These are phyloP conservation scores for Poronia punctata DNA, from an alignment of 495 filamentous ascomycete genomes.

Conservation along the genomic window DNA sequence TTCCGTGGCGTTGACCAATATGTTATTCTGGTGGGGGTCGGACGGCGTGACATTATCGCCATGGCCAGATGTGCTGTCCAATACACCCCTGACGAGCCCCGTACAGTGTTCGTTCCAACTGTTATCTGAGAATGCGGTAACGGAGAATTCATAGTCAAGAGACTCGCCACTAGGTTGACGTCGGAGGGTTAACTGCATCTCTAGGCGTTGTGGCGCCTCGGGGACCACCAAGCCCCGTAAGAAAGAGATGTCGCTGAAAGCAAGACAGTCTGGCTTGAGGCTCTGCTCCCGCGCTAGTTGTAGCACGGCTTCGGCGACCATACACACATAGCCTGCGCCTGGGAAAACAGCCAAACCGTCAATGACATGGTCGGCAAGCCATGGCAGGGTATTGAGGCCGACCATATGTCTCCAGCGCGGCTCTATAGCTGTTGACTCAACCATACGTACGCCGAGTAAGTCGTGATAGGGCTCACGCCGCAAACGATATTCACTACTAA, in stretches of 20 bases:
- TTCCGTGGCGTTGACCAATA: no score
- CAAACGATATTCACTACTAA: slow-evolving; percentile 34
- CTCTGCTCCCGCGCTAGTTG: slow-evolving; percentile 16
- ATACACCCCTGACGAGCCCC: not conserved
- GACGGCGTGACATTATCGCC: no score
- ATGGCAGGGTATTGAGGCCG: slow-evolving; percentile 31
- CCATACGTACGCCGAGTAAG: slow-evolving; percentile 30
- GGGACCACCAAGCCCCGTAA: not conserved
- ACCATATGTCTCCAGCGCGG: slow-evolving; percentile 38
- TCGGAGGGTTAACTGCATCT: not conserved
- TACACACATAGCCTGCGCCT: slow-evolving; percentile 38
- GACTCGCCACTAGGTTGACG: not conserved
- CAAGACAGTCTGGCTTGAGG: not conserved
- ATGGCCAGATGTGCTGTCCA: no score
- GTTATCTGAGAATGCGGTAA: slow-evolving; percentile 7
- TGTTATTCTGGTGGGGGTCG: no score
- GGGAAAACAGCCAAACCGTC: slow-evolving; percentile 39
- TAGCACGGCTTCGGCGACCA: slow-evolving; percentile 42
- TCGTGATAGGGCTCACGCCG: slow-evolving; percentile 34
- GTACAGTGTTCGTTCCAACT: slow-evolving; percentile 11
- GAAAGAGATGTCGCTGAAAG: not conserved
- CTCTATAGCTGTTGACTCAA: slow-evolving; percentile 23
- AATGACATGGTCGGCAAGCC: slow-evolving; percentile 40
- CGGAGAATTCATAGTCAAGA: not conserved
- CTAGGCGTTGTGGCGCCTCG: not conserved